Evolutionary conservation across 2,329 filamentous ascomycete genomes (phyloP).

Genomic region (Rhytidhysteron rufulum): DNA sequence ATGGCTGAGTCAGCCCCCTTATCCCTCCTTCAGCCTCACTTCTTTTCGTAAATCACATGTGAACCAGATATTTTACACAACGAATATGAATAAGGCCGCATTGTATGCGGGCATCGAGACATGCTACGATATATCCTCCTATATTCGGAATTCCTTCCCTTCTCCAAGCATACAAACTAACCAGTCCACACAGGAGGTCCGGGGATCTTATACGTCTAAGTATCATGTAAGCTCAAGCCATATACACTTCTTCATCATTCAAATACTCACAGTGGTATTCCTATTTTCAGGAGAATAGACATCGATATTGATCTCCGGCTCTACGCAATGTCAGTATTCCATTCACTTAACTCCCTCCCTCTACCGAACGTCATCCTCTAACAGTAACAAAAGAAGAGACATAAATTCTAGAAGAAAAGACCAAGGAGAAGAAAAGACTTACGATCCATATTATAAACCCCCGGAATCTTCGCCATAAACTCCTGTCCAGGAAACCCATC

Average conservation of each 20-base stretch:
- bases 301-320: constrained; percentile 28
- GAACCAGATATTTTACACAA: too few relatives aligned
- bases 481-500: constrained; percentile 11
- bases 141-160: too few relatives aligned
- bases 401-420: too few relatives aligned
- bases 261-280: constrained; percentile 17
- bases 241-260: not conserved
- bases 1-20: too few relatives aligned
- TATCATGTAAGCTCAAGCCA: not conserved
- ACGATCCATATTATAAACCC: constrained; percentile 28
- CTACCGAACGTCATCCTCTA: not conserved
- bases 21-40: too few relatives aligned
- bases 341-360: not conserved
- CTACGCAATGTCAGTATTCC: constrained; percentile 12
- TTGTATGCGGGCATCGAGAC: too few relatives aligned
- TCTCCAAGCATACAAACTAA: too few relatives aligned
- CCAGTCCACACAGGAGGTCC: constrained; percentile 13
- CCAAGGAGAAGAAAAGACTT: constrained; percentile 9
- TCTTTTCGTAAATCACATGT: too few relatives aligned
- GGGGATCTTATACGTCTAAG: constrained; percentile 14
- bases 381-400: not conserved
- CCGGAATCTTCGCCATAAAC: constrained; percentile 25
- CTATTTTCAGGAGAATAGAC: constrained; percentile 18
- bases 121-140: too few relatives aligned
- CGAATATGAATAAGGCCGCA: too few relatives aligned